Evolutionary conservation across 257 asterid species (phyloP), one percentile per base, ranked within the genome.

Genomic region (Nicotiana paniculata): DNA sequence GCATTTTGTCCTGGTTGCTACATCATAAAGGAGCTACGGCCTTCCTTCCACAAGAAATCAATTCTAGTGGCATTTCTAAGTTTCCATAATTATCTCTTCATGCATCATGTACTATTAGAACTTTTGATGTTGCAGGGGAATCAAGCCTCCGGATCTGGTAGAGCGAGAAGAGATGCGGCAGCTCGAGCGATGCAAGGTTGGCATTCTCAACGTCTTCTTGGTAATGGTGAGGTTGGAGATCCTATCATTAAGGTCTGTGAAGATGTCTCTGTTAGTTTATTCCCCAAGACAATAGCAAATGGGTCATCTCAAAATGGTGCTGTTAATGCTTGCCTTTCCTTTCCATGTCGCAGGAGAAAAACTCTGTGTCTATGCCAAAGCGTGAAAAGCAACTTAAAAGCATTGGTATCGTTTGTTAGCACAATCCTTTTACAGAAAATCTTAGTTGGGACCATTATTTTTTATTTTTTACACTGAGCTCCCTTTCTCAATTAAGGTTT

Each of bases 121-220:
- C 57, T 63, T 43, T 9, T 81, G 32, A 53, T 76, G 85, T 84
- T 83, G 90, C 95, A 95, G 98, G 95, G 87, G 57, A 77, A 81
- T 86, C 94, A 91, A 69, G 86, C 92, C 82, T 70, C 95, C 61
- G 97, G 95, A 82, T 91, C 97, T 26, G 98, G 98, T 76, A 91
- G 98, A 85, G 97, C 97, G 81, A 91, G 99, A 88, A 90, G 99
- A 87, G 98, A 93, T 90, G 97, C 97, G 58, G 99, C 98, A 32
- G 97, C 99, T 83, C 99, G 99, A 84, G 99, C 99, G 84, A 95
- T 95, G 97, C 98, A 95, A 85, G 99, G 99, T 83, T 95, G 99
- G 98, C 99, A 93, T 82, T 90, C 97, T 81, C 96, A 92, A 86
- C 95, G 98, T 54, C 95, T 90, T 88, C 91, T 91, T 55, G 93